Conservation (phyloP, 208 protist genomes). For the Acanthamoeba royreba region DNA sequence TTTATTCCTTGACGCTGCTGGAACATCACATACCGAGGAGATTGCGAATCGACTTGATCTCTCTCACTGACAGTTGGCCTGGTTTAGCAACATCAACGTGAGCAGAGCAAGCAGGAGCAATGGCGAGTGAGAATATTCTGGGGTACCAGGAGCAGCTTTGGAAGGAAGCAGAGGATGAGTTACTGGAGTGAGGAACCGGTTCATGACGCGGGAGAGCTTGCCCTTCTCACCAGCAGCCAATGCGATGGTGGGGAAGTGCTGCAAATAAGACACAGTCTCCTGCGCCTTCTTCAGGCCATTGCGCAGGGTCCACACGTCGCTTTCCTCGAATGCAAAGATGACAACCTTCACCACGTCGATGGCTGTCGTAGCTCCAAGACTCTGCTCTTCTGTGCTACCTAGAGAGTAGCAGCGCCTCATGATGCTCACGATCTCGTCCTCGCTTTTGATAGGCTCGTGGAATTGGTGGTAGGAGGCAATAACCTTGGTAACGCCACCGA, state of each 20-base stretch:
- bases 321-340: constrained; percentile 33
- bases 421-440: background rate
- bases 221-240: constrained; percentile 55
- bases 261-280: background rate
- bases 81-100: background rate
- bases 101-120: background rate
- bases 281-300: constrained; percentile 5
- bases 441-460: background rate
- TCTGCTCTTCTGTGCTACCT: background rate
- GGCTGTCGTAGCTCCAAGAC: background rate
- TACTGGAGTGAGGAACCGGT: constrained; percentile 64
- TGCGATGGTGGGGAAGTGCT: constrained; percentile 55
- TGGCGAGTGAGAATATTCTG: background rate
- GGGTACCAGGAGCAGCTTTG: background rate
- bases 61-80: background rate
- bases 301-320: constrained; percentile 52
- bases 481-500: background rate
- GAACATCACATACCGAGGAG: background rate
- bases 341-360: constrained; percentile 67
- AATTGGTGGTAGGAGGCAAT: constrained; percentile 55
- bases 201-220: constrained; percentile 61
- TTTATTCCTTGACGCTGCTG: no score
- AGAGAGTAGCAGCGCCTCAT: constrained; percentile 13
- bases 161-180: constrained; percentile 58
- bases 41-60: background rate